Base-by-base conservation (phyloP, 192 early-diverging fungal species). In the Coemansia sp. region DNA sequence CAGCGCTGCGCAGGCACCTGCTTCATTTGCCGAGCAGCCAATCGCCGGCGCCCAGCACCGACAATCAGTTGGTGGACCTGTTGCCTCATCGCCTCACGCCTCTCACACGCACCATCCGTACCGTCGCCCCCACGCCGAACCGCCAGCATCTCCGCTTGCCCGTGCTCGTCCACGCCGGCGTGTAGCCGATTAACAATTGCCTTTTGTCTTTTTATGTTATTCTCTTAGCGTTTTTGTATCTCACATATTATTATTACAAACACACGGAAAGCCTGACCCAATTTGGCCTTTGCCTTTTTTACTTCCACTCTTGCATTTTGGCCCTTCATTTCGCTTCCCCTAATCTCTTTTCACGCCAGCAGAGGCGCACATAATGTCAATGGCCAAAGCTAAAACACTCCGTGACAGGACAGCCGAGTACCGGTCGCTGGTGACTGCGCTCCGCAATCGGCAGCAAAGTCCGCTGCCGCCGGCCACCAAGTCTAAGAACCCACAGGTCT, bases 341-440 rank as follows among this genome's bases (percentile, higher is more conserved):
- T 43, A 14, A 43, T 43, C 41, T 43, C 15, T 43, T 43, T 43
- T 43, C 41, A 43, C 47, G 47, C 15, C 47, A 49, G 47, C 47
- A 19, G 47, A 49, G 15, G 19, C 17, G n/a, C 47, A 19, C 10
- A 41, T 23, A 58, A 77, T 77, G 75, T 64, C 66, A 11, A 37
- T 48, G 6, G 57, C 57, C 23, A 68, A 69, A 35, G 48, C 73
- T 49, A 82, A 72, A 39, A 76, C 73, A 32, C 57, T 85, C 69
- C 59, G 80, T 72, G 66, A 88, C 84, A 83, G 93, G 94, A 94
- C 94, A 5, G 64, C 73, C 45, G 97, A 98, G 81, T 97, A 95
- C 70, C 84, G 92, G 61, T 82, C 91, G 4, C 85, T 92, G 19
- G 87, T 91, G 27, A 88, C 95, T 32, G 85, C 91, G 14, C 71